Base-by-base conservation (phyloP, 768 basidiomycete genomes). In the Crassisporium funariophilum region DNA sequence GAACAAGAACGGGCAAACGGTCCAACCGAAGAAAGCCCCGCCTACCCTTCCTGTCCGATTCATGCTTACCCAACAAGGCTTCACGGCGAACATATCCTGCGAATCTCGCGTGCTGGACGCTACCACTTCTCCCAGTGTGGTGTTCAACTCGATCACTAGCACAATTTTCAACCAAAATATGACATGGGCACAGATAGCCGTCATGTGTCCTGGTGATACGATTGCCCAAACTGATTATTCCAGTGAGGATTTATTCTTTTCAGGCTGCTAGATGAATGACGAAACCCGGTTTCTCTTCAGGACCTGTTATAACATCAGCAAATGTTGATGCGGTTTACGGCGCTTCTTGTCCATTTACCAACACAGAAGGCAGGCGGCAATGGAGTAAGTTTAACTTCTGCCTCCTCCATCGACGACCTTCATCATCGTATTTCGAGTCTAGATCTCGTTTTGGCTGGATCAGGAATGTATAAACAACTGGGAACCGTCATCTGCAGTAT, bases 61-160 rank as follows among this genome's bases (percentile, higher is more conserved):
- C 41, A 37, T 33, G n/a, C 45, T 61, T 45, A 56, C 48, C 5
- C 59, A 61, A 25, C 59, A 61, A 51, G 59, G 59, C 10, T 61
- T 61, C 23, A 56, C 59, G 10, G 45, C 55, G 10, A 35, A 54
- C 16, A 50, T 61, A 20, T 47, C 44, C 22, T 61, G 59, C 27
- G 34, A 35, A 12, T 42, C 52, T 20, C 29, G 29, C 20, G 33
- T 31, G 10, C 21, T 61, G 15, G 42, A 50, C 12, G 27, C 36
- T 2, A 50, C 47, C 5, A 56, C 59, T 6, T 36, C 44, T 8
- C 59, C 59, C 2, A 47, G 46, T n/a, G 25, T 58, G 6, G 15
- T 39, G 17, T 16, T 61, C 9, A 36, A 40, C 20, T 49, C 50
- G 13, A 17, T 17, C 15, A 35, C 38, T 4, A 25, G 42, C 12